Evolutionary conservation across 345 rosid genomes (phyloP).

Genomic region (Stellera chamaejasme): DNA sequence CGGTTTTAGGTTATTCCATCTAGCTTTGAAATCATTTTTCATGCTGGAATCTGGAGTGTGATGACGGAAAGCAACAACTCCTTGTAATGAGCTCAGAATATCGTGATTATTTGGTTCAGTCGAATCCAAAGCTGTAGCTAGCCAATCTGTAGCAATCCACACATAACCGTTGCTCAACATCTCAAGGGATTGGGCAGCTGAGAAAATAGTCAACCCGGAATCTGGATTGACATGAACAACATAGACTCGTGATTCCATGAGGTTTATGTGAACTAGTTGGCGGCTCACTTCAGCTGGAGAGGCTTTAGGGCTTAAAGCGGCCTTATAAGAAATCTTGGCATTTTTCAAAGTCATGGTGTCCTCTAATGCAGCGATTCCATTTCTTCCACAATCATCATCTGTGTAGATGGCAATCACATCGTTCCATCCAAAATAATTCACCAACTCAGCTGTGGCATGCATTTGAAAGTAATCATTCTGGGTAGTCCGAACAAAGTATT

Average conservation of each 20-base stretch:
- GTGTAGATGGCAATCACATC: constrained; percentile 66
- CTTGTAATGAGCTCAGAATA: constrained; percentile 53
- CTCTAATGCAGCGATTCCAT: constrained; percentile 56
- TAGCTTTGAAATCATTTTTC: constrained; percentile 32
- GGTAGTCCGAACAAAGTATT: constrained; percentile 55
- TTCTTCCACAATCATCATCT: constrained; percentile 80
- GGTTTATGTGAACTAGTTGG: constrained; percentile 40
- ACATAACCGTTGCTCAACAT: constrained; percentile 66
- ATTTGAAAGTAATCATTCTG: constrained; percentile 64
- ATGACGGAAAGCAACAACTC: constrained; percentile 74
- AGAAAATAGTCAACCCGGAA: constrained; percentile 53
- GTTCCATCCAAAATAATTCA: constrained; percentile 52
- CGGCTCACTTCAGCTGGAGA: constrained; percentile 27
- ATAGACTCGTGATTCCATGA: constrained; percentile 71
- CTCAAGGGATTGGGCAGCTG: constrained; percentile 49
- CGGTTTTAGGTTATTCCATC: constrained; percentile 40
- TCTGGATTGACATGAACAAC: constrained; percentile 80
- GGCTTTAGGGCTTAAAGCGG: constrained; percentile 51
- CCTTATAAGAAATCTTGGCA: constrained; percentile 63
- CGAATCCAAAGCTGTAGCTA: constrained; percentile 60
- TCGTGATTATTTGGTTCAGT: constrained; percentile 24
- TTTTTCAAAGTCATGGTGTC: constrained; percentile 63
- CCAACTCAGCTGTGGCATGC: constrained; percentile 64
- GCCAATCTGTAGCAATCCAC: constrained; percentile 92
- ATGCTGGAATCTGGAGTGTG: constrained; percentile 49